These are phyloP conservation scores for Cercophora samala DNA, from an alignment of 495 filamentous ascomycete species.

Conservation along the genomic window DNA sequence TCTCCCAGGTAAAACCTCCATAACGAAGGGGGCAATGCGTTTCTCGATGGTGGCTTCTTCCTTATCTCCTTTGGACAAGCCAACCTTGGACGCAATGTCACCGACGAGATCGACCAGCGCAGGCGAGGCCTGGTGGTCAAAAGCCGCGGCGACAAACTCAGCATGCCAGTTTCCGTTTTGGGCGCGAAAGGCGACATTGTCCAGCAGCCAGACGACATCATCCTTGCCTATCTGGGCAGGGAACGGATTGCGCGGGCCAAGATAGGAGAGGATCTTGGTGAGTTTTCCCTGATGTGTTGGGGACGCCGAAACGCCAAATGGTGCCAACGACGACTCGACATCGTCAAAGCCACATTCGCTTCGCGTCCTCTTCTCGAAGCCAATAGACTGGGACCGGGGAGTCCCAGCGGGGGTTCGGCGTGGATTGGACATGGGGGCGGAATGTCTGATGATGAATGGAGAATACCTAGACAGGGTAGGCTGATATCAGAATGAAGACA, in stretches of 20 bases:
- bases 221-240: constrained; percentile 36
- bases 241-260: constrained; percentile 45
- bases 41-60: constrained; percentile 63
- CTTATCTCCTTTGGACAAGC: constrained; percentile 61
- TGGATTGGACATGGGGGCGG: constrained; percentile 3
- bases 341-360: constrained; percentile 41
- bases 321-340: constrained; percentile 39
- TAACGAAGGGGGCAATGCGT: constrained; percentile 72
- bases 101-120: constrained; percentile 65
- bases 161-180: constrained; percentile 60
- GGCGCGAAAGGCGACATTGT: constrained; percentile 77
- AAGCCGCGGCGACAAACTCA: constrained; percentile 77
- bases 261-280: constrained; percentile 42
- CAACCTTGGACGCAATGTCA: constrained; percentile 65
- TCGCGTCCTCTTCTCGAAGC: constrained; percentile 39
- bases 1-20: constrained; percentile 66
- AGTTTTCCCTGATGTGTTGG: constrained; percentile 28
- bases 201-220: constrained; percentile 82
- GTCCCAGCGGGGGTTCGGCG: constrained; percentile 6
- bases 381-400: constrained; percentile 7
- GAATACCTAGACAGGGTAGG: too few relatives aligned
- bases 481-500: background rate
- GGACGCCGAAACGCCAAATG: constrained; percentile 19
- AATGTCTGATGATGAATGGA: background rate
- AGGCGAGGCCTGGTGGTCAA: constrained; percentile 63